Base-by-base conservation (phyloP, 257 asterid species). In the Solanum bukasovii region DNA sequence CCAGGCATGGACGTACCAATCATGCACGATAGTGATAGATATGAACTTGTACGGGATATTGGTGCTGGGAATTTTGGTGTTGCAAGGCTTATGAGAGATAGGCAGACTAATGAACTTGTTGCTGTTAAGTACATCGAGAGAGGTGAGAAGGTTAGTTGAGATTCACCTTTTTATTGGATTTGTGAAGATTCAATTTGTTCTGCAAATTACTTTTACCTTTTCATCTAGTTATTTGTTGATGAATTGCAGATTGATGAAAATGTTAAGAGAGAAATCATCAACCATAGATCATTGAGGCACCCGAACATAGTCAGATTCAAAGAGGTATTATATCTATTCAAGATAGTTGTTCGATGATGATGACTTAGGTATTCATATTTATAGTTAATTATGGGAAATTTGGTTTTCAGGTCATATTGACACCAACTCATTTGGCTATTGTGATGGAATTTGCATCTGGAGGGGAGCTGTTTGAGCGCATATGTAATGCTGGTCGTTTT, bases 371-470 rank as follows among this genome's bases (percentile, higher is more conserved):
- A 7, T 81, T 86, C 16, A 27, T 44, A 20, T 46, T 81, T 29
- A 49, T 29, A 16, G 87, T 25, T 59, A 34, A 67, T 40, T 37
- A 71, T 29, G 7, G 13, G 6, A 38, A 25, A 49, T 34, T 74
- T 40, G 73, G 13, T 84, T 84, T 33, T 33, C 88, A 96, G 99
- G 98, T 97, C 59, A 93, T 97, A 85, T 91, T 96, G 63, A 96
- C 99, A 23, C 99, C 99, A 16, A 95, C 98, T 5, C 99, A 97
- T 92, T 90, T 97, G 95, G 99, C 99, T 27, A 96, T 97, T 89
- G 99, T 97, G 87, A 97, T 97, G 99, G 99, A 97, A 89, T 97
- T 93, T 67, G 99, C 99, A n/a, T 91, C 99, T 27, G 99, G 99
- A 73, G 99, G 99, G 38, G 99, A 97, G 92, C 93, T 97, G 34